Base-by-base conservation (phyloP, 139 green algal genomes). In the Volvox reticuliferus region DNA sequence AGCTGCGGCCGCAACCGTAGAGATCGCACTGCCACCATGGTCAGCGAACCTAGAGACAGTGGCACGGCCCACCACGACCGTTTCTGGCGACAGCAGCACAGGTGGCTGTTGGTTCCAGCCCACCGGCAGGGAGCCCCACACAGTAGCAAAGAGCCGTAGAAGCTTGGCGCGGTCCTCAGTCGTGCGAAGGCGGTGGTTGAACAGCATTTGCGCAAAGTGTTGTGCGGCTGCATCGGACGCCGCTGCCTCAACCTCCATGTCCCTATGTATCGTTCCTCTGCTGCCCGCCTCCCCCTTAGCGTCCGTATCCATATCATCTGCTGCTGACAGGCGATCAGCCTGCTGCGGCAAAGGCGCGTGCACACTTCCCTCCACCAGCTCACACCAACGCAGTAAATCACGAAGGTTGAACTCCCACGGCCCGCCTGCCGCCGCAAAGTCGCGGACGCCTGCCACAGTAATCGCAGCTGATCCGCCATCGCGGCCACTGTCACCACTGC, bases 401-500 rank as follows among this genome's bases (percentile, higher is more conserved):
- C 98, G 96, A 88, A 99, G 94, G 92, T 99, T 99, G 95, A 99
- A 99, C 92, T 99, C 98, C 97, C 97, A 99, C 18, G 98, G 98
- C 3, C 97, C 97, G 1, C 98, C 98, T 16, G 93, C 90, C 0
- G 89, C 83, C 0, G 93, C 97, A 93, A 99, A 98, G 20, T 44
- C 79, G 65, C 88, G 91, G 69, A 91, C 62, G 35, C 62, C 67
- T 32, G 89, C 44, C 37, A 55, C 12, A n/a, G 12, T 30, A 24
- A 19, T 37, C 17, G 89, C 82, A 22, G 68, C 35, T 3, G 21
- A 35, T 6, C 75, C 77, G 37, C 26, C 79, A 68, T 69, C 44
- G 18, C 32, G n/a, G 50, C 37, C 35, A 6, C 33, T 55, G 33
- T 28, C 26, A 73, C 71, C 79, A 68, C 87, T 61, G 68, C 84